A percentile compares a stretch with the other conserved stretches of the same genome.
Conservation (phyloP, 495 filamentous ascomycete genomes). For the Lasiosphaeriaceae sp. region DNA sequence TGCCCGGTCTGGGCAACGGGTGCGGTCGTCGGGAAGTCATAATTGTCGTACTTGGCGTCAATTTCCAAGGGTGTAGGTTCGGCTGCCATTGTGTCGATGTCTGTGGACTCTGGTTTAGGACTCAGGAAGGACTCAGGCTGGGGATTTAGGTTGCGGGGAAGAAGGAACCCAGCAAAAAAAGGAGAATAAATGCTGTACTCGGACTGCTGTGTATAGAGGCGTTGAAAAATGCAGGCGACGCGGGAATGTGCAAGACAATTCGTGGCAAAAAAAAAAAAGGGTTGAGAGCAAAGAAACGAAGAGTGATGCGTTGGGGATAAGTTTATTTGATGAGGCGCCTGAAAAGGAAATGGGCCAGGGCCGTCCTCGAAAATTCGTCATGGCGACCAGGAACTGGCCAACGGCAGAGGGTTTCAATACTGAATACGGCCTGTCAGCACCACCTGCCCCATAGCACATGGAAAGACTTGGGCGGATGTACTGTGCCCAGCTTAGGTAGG, state of each 20-base stretch:
- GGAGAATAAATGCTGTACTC: background rate
- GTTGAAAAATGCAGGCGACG: background rate
- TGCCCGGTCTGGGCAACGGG: constrained; percentile 69
- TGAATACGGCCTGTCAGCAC: background rate
- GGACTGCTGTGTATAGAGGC: background rate
- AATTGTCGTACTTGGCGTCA: constrained; percentile 92
- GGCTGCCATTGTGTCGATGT: constrained; percentile 17
- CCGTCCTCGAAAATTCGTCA: constrained; percentile 3
- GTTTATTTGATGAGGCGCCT: constrained; percentile 8
- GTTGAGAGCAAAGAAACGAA: background rate
- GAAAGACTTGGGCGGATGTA: no score
- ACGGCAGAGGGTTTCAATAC: no score
- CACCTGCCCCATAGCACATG: no score
- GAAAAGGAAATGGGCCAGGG: background rate
- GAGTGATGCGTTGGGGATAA: background rate
- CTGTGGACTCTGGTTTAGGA: constrained; percentile 11
- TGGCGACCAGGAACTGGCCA: background rate
- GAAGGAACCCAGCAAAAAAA: background rate
- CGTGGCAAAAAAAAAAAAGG: constrained; percentile 3
- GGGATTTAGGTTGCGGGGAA: background rate
- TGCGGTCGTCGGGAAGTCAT: constrained; percentile 83
- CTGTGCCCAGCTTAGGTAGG: no score
- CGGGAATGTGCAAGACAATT: constrained; percentile 1
- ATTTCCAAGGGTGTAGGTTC: constrained; percentile 46
- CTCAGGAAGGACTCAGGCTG: background rate